Evolutionary conservation across 202 grass and related monocot species (phyloP).

Genomic region (Musa balbisiana): DNA sequence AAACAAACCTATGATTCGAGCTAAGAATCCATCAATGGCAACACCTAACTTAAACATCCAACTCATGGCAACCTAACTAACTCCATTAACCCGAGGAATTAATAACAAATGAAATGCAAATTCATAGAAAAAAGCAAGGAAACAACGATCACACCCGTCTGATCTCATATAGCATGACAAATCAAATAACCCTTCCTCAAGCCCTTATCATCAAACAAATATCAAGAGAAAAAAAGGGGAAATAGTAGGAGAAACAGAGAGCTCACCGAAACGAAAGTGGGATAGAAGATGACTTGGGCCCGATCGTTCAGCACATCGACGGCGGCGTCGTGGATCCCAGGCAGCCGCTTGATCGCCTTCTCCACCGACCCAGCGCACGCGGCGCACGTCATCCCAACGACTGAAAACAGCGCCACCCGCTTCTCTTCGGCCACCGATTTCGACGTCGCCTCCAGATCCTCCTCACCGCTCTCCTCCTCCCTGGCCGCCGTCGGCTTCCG

Average conservation of each 20-base stretch:
- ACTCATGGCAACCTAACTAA: no score
- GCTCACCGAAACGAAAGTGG: conserved; percentile 73
- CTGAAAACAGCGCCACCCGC: conserved; percentile 50
- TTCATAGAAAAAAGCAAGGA: not conserved
- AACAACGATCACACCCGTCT: not conserved
- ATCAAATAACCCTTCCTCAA: not conserved
- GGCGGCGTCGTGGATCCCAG: conserved; percentile 73
- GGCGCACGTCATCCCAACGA: conserved; percentile 72
- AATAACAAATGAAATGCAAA: not conserved
- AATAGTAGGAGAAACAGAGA: not conserved
- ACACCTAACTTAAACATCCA: not conserved
- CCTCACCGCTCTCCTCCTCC: conserved; percentile 9
- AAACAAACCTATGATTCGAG: not conserved
- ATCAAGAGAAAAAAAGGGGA: not conserved
- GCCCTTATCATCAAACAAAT: not conserved
- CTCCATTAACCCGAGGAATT: not conserved
- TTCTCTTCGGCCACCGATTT: conserved; percentile 22
- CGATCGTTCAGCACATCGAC: conserved; percentile 70
- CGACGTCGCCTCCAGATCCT: conserved; percentile 41
- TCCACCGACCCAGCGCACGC: conserved; percentile 84
- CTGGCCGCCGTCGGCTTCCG: not conserved
- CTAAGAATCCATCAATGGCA: not conserved
- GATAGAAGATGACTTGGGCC: conserved; percentile 74
- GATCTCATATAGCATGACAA: not conserved
- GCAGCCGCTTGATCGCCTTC: conserved; percentile 92